phyloP scores from a whole-genome alignment of 495 filamentous ascomycete genomes.

The Lasiosphaeria hispida region DNA sequence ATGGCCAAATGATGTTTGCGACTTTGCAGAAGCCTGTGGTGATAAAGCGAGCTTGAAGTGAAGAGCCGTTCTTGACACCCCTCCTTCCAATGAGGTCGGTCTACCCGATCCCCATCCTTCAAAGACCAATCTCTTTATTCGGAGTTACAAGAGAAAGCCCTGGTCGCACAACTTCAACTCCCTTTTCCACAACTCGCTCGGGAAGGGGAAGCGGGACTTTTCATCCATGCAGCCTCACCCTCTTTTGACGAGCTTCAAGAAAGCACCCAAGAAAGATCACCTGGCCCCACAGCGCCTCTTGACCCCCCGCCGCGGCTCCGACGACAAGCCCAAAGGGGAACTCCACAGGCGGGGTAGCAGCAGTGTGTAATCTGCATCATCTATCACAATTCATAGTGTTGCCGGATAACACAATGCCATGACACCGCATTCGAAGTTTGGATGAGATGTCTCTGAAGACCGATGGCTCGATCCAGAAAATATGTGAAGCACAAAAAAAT shows the following conservation, averaged over 20 bases:
- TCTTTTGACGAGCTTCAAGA: conserved; percentile 11
- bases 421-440: background rate
- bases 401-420: background rate
- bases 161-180: too few species aligned
- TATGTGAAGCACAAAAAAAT: background rate
- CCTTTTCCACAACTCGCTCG: background rate
- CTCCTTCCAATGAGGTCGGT: too few species aligned
- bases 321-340: conserved; percentile 19
- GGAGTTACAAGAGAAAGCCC: too few species aligned
- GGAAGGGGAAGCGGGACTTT: background rate
- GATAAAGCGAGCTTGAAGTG: too few species aligned
- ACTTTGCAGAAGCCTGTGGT: too few species aligned
- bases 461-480: background rate
- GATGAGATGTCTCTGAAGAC: background rate
- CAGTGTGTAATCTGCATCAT: background rate
- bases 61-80: too few species aligned
- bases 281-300: conserved; percentile 2
- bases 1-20: too few species aligned
- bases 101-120: too few species aligned
- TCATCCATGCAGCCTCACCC: background rate
- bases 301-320: conserved; percentile 1
- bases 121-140: too few species aligned
- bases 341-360: conserved; percentile 28
- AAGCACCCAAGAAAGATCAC: conserved; percentile 21
- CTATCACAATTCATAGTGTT: background rate